These are phyloP conservation scores for Peronosclerospora sorghi DNA, from an alignment of 352 stramenopile genomes.

Conservation along the genomic window DNA sequence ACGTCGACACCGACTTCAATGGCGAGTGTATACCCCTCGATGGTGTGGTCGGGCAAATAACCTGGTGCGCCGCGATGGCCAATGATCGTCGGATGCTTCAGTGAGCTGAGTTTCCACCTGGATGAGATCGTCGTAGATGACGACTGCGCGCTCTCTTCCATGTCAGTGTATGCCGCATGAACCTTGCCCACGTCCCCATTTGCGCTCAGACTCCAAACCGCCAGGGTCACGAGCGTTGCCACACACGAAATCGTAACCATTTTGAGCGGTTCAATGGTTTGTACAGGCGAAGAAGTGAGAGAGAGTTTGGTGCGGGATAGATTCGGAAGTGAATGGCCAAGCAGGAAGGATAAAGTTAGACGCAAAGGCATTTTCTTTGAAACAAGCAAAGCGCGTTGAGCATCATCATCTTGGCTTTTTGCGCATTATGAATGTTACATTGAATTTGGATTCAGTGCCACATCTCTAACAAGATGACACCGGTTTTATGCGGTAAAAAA, in stretches of 20 bases:
- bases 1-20: constrained; percentile 85
- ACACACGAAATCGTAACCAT: constrained; percentile 5
- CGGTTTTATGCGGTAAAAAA: too few species aligned
- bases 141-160: background rate
- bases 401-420: too few species aligned
- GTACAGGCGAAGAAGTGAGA: too few species aligned
- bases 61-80: constrained; percentile 81
- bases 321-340: too few species aligned
- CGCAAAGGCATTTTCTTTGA: background rate
- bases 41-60: constrained; percentile 86
- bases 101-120: constrained; percentile 13
- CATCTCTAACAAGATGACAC: too few species aligned
- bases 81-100: constrained; percentile 49
- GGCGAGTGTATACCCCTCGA: constrained; percentile 82
- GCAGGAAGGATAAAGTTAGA: background rate
- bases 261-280: background rate
- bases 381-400: background rate
- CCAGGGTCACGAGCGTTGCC: background rate
- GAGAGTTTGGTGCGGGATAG: too few species aligned
- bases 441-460: too few species aligned
- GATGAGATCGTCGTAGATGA: constrained; percentile 11
- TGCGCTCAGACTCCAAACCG: background rate
- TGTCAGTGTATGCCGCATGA: too few species aligned
- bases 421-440: too few species aligned
- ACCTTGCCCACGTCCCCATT: background rate